phyloP scores from a whole-genome alignment of 1,139 yeast genomes.

The Geotrichum phurueaensis region DNA sequence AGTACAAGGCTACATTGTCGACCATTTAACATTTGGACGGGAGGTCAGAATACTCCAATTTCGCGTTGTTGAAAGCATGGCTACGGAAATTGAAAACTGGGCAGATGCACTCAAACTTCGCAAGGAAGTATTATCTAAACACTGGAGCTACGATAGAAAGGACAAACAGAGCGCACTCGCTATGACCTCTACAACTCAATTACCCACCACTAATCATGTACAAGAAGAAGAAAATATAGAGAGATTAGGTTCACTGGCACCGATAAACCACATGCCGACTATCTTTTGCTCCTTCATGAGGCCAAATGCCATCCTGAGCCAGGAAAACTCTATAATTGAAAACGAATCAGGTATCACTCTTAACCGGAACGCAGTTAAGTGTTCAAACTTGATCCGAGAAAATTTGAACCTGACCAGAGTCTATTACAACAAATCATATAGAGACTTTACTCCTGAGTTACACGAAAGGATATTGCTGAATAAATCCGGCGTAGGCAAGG shows the following conservation, averaged over 20 bases:
- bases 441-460: constrained; percentile 1
- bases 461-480: background rate
- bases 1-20: constrained; percentile 20
- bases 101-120: constrained; percentile 20
- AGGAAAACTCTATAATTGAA: background rate
- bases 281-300: constrained; percentile 6
- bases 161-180: background rate
- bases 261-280: constrained; percentile 1
- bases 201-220: background rate
- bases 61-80: background rate
- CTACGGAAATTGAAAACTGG: constrained; percentile 17
- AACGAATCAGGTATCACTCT: background rate
- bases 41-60: constrained; percentile 19
- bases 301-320: background rate
- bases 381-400: background rate
- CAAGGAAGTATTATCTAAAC: constrained; percentile 19
- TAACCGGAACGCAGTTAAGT: background rate
- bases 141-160: constrained; percentile 18
- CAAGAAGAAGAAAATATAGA: constrained; percentile 4
- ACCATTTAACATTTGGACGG: constrained; percentile 16
- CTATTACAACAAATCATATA: background rate
- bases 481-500: background rate
- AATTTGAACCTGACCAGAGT: background rate
- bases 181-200: background rate
- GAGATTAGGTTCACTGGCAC: constrained; percentile 12